These are phyloP conservation scores for Passiflora organensis DNA, from an alignment of 345 rosid genomes.

Conservation along the genomic window DNA sequence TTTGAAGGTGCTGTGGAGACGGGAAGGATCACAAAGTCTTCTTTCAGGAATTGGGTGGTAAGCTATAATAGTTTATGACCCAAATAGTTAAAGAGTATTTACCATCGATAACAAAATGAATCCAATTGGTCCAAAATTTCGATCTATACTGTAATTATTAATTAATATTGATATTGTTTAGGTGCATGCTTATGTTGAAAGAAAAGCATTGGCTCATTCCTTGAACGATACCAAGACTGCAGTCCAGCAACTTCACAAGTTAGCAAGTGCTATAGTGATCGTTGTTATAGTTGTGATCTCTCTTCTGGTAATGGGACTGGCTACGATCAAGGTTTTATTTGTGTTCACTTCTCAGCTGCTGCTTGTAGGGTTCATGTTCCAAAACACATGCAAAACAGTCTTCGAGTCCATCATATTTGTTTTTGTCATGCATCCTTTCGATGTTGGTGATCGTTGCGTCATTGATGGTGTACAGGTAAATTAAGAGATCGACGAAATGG, in stretches of 20 bases:
- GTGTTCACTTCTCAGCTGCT: background rate
- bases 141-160: too few relatives aligned
- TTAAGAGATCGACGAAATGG: too few relatives aligned
- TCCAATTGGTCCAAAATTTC: too few relatives aligned
- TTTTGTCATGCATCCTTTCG: background rate
- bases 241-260: background rate
- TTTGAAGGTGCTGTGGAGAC: constrained; percentile 51
- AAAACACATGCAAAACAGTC: background rate
- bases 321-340: background rate
- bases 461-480: background rate
- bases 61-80: too few relatives aligned
- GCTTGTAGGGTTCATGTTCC: background rate
- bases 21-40: constrained; percentile 37
- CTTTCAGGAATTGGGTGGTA: constrained; percentile 58
- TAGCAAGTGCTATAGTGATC: background rate
- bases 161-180: too few relatives aligned
- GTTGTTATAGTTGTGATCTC: background rate
- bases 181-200: background rate
- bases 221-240: background rate
- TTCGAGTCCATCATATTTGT: background rate
- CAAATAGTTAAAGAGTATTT: too few relatives aligned
- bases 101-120: too few relatives aligned
- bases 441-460: background rate
- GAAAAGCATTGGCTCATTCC: background rate
- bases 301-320: background rate